Base-by-base conservation (phyloP, 805 yeast genomes). In the Tetrapisispora namnaoensis region DNA sequence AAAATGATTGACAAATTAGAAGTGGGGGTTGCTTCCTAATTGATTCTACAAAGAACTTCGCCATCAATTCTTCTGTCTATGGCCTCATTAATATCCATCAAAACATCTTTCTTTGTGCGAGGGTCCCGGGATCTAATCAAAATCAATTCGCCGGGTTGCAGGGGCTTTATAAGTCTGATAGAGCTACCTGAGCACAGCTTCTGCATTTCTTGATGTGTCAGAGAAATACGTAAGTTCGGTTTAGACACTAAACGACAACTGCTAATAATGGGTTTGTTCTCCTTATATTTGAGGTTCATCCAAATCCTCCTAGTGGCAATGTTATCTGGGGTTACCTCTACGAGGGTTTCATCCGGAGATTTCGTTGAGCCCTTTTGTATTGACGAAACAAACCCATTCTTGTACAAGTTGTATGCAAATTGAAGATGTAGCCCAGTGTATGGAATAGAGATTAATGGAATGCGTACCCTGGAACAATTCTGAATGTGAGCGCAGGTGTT, bases 201-300 rank as follows among this genome's bases (percentile, higher is more conserved):
- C 59, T 76, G 76, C 53, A 93, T 69, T 55, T 90, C 96, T 1
- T 75, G 72, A 20, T 73, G 68, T 1, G 75, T 69, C 57, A 89
- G 78, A 54, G 73, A 68, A 20, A 90, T 84, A 62, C 82, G 76
- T 62, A 91, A 76, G 59, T 83, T 86, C 37, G 99, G 98, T 60
- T 84, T 89, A 42, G 93, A 83, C 30, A 93, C 79, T 56, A 91
- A 72, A 30, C 78, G 74, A 58, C 89, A 78, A 48, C 79, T 76
- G 55, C 80, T 75, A 53, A 93, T 72, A 17, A 93, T 95, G 0
- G 96, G 83, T 55, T 74, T 72, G 60, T 83, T 79, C 54, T 87
- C 79, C 61, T 91, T 79, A 66, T 93, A 93, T 65, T 93, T 93
- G 64, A 93, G 72, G 2, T 90, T 95, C 20, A 93, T 66, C 99